Conservation (phyloP, 371 early-diverging fungal species). For the Syncephalastrum monosporum region DNA sequence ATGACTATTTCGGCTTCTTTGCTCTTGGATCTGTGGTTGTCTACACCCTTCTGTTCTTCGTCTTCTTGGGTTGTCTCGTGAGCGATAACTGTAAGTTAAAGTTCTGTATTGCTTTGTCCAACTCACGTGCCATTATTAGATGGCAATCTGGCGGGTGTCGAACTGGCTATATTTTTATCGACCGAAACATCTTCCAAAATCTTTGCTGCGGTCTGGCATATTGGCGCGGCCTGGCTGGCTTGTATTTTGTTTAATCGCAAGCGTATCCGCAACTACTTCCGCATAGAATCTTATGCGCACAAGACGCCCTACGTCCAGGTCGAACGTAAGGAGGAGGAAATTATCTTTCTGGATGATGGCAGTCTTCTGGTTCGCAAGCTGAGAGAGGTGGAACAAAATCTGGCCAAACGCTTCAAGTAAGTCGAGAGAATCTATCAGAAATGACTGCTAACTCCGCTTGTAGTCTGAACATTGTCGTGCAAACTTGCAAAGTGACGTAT, state of each 20-base stretch:
- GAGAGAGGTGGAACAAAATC: conserved; percentile 30
- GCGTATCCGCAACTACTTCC: conserved; percentile 65
- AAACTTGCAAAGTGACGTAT: conserved; percentile 34
- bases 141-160: conserved; percentile 38
- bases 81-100: conserved; percentile 46
- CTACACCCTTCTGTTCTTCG: conserved; percentile 62
- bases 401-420: conserved; percentile 14
- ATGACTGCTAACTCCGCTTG: neutral
- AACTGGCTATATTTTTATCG: conserved; percentile 47
- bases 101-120: conserved; percentile 41
- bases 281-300: conserved; percentile 48
- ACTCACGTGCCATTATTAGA: conserved; percentile 58
- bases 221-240: conserved; percentile 64
- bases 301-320: conserved; percentile 62
- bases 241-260: conserved; percentile 37
- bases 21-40: conserved; percentile 51
- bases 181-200: conserved; percentile 58
- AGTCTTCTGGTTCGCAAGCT: conserved; percentile 28
- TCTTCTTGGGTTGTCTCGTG: conserved; percentile 67
- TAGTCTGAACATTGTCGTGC: conserved; percentile 37
- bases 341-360: conserved; percentile 56
- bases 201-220: conserved; percentile 72
- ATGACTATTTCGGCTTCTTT: conserved; percentile 54
- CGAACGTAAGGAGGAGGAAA: conserved; percentile 51
- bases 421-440: neutral